These are phyloP conservation scores for Centaurea solstitialis DNA, from an alignment of 129 eudicot genomes.

Conservation along the genomic window DNA sequence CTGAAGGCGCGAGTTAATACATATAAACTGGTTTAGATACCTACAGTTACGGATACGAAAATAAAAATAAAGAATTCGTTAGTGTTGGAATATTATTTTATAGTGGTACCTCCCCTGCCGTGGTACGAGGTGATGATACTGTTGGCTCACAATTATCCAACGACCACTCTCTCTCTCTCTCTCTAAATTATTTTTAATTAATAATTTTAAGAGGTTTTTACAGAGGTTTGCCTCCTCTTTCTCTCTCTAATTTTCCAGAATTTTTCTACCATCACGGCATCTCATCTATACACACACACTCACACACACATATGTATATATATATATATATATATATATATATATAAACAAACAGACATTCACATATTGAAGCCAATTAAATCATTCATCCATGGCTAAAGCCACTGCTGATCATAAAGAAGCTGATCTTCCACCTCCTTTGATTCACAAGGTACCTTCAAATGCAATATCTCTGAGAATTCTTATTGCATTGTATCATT, in stretches of 20 bases:
- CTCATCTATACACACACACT: not conserved
- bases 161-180: constrained; percentile 10
- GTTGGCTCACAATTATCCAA: constrained; percentile 38
- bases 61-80: not conserved
- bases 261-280: not conserved
- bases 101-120: constrained; percentile 16
- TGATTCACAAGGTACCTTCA: constrained; percentile 34
- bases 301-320: not conserved
- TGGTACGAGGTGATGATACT: constrained; percentile 31
- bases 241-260: not conserved
- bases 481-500: not conserved
- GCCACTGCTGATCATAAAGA: constrained; percentile 22
- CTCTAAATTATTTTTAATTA: not conserved
- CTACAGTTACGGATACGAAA: too few species aligned
- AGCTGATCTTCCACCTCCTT: constrained; percentile 27
- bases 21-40: too few species aligned
- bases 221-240: constrained; percentile 32
- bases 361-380: constrained; percentile 29
- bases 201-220: constrained; percentile 30
- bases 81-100: not conserved
- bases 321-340: not conserved
- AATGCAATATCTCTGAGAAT: constrained; percentile 1
- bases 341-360: not conserved
- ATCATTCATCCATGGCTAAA: constrained; percentile 28
- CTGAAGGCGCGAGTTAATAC: too few species aligned